A percentile compares a stretch with the other conserved stretches of the same genome.
These are phyloP conservation scores for Kodamaea sp. DNA, from an alignment of 1,139 yeast species.

Conservation along the genomic window DNA sequence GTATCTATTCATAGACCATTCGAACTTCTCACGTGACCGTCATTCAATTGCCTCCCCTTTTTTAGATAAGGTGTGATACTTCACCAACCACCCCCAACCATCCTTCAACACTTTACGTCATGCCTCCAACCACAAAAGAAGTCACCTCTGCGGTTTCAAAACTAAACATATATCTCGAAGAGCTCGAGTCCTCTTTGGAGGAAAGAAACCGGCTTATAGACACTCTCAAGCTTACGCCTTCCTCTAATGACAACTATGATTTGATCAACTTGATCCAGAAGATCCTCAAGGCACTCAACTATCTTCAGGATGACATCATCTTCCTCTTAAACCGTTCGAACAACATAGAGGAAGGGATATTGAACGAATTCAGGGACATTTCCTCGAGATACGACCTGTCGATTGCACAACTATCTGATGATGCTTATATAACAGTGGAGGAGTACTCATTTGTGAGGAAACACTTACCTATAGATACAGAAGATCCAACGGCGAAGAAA, in stretches of 20 bases:
- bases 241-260: slow-evolving; percentile 56
- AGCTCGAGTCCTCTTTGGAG: slow-evolving; percentile 32
- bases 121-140: slow-evolving; percentile 12
- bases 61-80: too few species aligned
- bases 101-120: too few species aligned
- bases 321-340: slow-evolving; percentile 2
- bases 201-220: slow-evolving; percentile 50
- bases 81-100: too few species aligned
- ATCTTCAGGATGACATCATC: slow-evolving; percentile 37
- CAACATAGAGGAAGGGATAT: slow-evolving; percentile 10
- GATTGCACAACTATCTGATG: slow-evolving; percentile 25
- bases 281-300: slow-evolving; percentile 29
- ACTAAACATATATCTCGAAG: slow-evolving; percentile 16
- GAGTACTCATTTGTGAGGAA: slow-evolving; percentile 33
- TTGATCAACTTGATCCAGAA: slow-evolving; percentile 44
- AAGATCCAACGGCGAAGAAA: slow-evolving; percentile 1
- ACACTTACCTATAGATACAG: slow-evolving; percentile 1
- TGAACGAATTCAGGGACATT: slow-evolving; percentile 10
- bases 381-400: slow-evolving; percentile 21
- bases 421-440: slow-evolving; percentile 32
- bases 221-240: slow-evolving; percentile 49
- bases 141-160: slow-evolving; percentile 12
- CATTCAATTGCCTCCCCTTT: too few species aligned
- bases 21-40: too few species aligned
- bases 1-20: too few species aligned